Base-by-base conservation (phyloP, 2,329 filamentous ascomycete genomes). In the Ambrosiella cleistominuta region DNA sequence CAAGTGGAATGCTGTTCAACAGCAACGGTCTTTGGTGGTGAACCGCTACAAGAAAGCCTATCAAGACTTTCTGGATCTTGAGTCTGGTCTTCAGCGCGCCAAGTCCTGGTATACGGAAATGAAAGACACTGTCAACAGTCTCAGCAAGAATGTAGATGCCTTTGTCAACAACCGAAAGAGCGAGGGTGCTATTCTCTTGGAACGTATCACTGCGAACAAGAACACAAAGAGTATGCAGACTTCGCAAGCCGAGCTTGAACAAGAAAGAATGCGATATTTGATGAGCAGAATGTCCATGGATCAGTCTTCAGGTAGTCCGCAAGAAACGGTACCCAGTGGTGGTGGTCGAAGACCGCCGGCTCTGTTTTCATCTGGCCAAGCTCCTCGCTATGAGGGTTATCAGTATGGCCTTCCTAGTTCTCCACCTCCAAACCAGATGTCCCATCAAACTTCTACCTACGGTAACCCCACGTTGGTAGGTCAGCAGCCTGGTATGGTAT, bases 271-370 rank as follows among this genome's bases (percentile, higher is more conserved):
- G 58, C 82, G 87, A 59, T 86, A 86, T 47, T 74, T 98, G 45
- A 97, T 98, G 93, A 90, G 96, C 66, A 82, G 90, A 57, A 91
- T 97, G 82, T 90, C 89, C 1, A 85, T 96, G 71, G 88, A 91
- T n/a, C 74, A 78, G 52, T 66, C 42, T 63, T 61, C 36, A 40
- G 60, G 40, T 57, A 63, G 13, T 63, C 51, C 51, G n/a, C 51
- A 53, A 53, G 51, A 53, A 39, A 12, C 51, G 3, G 13, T 15
- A 17, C 44, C 44, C n/a, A 13, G 13, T 2, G 35, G 17, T n/a
- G 35, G 27, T n/a, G 59, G 39, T 62, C 66, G 54, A 65, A 65
- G 60, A 63, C 66, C 70, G 27, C 70, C 71, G n/a, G 68, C 73
- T 4, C 66, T 75, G 42, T 77, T 81, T 71, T 74, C 77, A 60